Evolutionary conservation across 108 stramenopile species (phyloP), one percentile per base, ranked within the genome.

Genomic region (Pseudonitzschia multistriata): DNA sequence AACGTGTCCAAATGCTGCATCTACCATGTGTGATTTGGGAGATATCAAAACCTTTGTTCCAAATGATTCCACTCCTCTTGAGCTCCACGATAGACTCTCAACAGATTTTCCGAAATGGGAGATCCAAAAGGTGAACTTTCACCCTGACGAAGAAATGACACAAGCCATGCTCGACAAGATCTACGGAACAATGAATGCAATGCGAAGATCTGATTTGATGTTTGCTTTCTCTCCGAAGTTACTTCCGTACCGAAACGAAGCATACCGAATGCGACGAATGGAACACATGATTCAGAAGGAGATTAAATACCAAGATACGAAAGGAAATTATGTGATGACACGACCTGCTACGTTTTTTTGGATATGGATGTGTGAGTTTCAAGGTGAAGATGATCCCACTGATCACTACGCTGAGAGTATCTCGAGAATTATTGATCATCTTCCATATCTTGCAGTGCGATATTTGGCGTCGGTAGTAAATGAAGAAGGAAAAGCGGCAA

Each of bases 31-130:
- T 56, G 63, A 81, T 50, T 52, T 85, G 31, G 50, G 29, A 8
- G 66, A 53, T 1, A 53, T 85, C n/a, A 70, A 54, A 1, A 81
- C 84, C n/a, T 78, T 79, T 56, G 74, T 77, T 28, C 75, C 74
- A 36, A 69, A 76, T 48, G 25, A 74, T 52, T 79, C 68, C n/a
- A 53, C 73, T 40, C 75, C 84, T 2, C 36, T 85, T 37, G 76
- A 81, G 48, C 67, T 85, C 17, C 81, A 82, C 49, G 77, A 78
- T 39, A 50, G 67, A 10, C 64, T 82, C 17, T 82, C 81, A 5
- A 82, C 81, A 25, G 81, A 82, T 53, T 82, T 78, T 69, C 81
- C 81, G 10, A 82, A 78, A 37, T 82, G 81, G 81, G 81, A 82
- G 53, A 75, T 81, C 34, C 71, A 77, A 62, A 31, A 25, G 13